phyloP scores from a whole-genome alignment of 768 basidiomycete genomes.

The Collybia sp. region DNA sequence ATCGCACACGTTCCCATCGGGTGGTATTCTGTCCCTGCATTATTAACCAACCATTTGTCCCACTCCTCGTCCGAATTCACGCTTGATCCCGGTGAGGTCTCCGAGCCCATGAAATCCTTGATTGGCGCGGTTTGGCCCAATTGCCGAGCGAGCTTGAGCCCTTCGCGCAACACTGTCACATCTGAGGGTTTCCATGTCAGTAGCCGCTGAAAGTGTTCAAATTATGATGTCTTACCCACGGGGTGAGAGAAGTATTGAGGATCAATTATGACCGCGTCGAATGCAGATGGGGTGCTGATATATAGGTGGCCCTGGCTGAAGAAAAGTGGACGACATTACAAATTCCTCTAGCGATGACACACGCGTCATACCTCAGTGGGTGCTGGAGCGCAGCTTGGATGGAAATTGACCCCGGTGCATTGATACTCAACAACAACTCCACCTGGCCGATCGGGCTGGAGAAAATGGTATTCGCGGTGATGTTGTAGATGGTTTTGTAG shows the following conservation, averaged over 20 bases:
- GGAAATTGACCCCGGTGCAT: conserved; percentile 31
- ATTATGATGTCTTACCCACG: conserved; percentile 29
- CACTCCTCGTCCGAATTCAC: conserved; percentile 53
- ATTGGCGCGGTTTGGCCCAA: conserved; percentile 51
- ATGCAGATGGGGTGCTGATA: conserved; percentile 55
- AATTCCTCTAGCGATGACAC: neutral
- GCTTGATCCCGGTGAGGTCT: conserved; percentile 42
- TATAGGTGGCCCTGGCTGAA: conserved; percentile 52
- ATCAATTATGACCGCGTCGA: conserved; percentile 59
- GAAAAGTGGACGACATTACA: conserved; percentile 2
- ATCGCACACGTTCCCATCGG: conserved; percentile 55
- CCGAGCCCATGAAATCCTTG: conserved; percentile 33
- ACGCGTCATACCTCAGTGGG: conserved; percentile 39
- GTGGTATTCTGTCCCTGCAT: conserved; percentile 53
- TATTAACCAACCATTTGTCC: conserved; percentile 43
- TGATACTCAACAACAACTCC: conserved; percentile 49
- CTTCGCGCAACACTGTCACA: conserved; percentile 46
- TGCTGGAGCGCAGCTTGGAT: conserved; percentile 68
- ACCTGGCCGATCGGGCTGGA: conserved; percentile 42
- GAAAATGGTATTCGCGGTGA: conserved; percentile 34
- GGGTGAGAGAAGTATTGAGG: conserved; percentile 59
- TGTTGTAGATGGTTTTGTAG: conserved; percentile 51
- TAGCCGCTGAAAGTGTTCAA: neutral
- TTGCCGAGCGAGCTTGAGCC: conserved; percentile 55
- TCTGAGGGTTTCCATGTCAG: conserved; percentile 24